phyloP scores from a whole-genome alignment of 1,284 basidiomycete genomes.

The Trichosporon sp. region DNA sequence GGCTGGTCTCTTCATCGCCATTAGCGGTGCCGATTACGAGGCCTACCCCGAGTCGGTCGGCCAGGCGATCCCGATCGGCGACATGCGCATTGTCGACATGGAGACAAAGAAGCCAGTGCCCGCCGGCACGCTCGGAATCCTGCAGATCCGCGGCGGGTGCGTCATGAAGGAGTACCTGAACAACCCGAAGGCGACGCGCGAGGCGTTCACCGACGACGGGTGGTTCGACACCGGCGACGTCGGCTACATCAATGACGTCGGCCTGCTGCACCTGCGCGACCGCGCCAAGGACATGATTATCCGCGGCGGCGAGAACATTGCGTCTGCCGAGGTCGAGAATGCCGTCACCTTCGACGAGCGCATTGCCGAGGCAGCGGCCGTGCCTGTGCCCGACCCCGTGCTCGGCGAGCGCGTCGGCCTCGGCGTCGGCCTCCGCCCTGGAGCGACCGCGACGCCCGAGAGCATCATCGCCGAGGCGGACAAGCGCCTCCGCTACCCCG shows the following conservation, averaged over 20 bases:
- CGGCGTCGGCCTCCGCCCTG: slow-evolving; percentile 28
- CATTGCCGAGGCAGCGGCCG: slow-evolving; percentile 35
- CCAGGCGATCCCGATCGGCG: slow-evolving; percentile 26
- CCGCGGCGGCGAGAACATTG: slow-evolving; percentile 46
- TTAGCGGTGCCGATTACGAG: slow-evolving; percentile 38
- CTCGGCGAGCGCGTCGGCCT: slow-evolving; percentile 42
- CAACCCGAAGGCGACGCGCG: slow-evolving; percentile 20
- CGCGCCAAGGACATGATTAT: slow-evolving; percentile 42
- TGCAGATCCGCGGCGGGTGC: slow-evolving; percentile 34
- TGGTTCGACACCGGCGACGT: slow-evolving; percentile 47
- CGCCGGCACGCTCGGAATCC: slow-evolving; percentile 25
- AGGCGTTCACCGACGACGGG: slow-evolving; percentile 33
- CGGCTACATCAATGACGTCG: slow-evolving; percentile 33
- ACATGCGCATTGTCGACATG: slow-evolving; percentile 35
- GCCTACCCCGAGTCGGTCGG: slow-evolving; percentile 2
- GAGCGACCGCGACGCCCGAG: slow-evolving; percentile 8
- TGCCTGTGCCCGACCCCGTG: slow-evolving; percentile 33
- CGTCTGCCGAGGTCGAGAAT: slow-evolving; percentile 40
- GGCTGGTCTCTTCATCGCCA: slow-evolving; percentile 36
- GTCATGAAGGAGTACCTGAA: slow-evolving; percentile 40
- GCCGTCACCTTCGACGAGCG: slow-evolving; percentile 34
- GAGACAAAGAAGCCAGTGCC: slow-evolving; percentile 23
- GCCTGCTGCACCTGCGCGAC: slow-evolving; percentile 40
- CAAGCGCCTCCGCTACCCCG: slow-evolving; percentile 19
- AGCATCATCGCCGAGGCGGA: slow-evolving; percentile 13